A percentile compares a stretch with the other conserved stretches of the same genome.
Evolutionary conservation across 2,329 filamentous ascomycete species (phyloP).

Genomic region (Cordyceps cateniannulata): DNA sequence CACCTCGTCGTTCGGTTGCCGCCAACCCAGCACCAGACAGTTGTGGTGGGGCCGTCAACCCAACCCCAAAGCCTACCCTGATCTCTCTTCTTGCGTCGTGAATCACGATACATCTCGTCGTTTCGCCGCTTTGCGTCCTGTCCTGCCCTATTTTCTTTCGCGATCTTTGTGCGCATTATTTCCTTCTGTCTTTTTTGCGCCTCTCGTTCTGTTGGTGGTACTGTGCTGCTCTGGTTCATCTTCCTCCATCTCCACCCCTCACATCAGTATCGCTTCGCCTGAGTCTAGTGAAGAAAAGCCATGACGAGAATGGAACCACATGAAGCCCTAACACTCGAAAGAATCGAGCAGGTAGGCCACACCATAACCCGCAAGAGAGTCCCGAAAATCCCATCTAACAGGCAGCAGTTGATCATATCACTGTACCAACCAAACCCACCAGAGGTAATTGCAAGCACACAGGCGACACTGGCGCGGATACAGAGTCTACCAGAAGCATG

Average conservation of each 20-base stretch:
- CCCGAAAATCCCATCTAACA: neutral
- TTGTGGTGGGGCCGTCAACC: neutral
- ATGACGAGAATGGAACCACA: neutral
- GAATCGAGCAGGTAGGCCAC: constrained; percentile 11
- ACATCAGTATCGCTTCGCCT: neutral
- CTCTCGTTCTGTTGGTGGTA: neutral
- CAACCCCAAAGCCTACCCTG: neutral
- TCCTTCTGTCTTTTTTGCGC: neutral
- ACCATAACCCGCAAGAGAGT: too few relatives aligned
- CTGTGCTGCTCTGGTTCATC: neutral
- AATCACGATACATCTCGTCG: neutral
- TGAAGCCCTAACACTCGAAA: neutral
- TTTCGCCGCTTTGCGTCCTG: neutral
- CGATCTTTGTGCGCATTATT: neutral
- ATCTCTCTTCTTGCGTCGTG: neutral
- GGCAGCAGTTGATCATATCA: constrained; percentile 39
- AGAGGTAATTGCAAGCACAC: constrained; percentile 43
- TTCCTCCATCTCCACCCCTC: neutral
- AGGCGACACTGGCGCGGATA: constrained; percentile 70
- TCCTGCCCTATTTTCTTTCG: neutral
- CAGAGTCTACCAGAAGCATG: constrained; percentile 79
- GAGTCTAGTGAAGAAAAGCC: neutral
- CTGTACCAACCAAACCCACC: constrained; percentile 48
- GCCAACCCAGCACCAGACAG: neutral
- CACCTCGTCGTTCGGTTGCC: too few relatives aligned